A percentile compares a stretch with the other conserved stretches of the same genome.
These are phyloP conservation scores for Apiotrichum mycotoxinovorans DNA, from an alignment of 1,284 basidiomycete species.

Conservation along the genomic window DNA sequence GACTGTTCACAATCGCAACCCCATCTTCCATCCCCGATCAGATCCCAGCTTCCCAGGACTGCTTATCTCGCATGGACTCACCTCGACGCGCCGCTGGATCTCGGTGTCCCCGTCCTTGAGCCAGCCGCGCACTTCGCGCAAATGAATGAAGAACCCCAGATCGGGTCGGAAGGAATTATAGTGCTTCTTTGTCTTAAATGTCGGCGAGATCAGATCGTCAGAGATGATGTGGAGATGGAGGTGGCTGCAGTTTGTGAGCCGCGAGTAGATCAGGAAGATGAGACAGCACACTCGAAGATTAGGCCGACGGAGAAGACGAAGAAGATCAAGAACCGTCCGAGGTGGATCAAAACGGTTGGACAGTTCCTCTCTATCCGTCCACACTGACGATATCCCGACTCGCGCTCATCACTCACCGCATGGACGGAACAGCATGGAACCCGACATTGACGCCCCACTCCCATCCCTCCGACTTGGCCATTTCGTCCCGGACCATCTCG, in stretches of 20 bases:
- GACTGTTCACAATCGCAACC: too few relatives aligned
- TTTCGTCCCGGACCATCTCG: slow-evolving; percentile 70
- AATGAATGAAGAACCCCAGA: slow-evolving; percentile 77
- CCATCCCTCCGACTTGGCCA: slow-evolving; percentile 71
- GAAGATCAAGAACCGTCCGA: too few relatives aligned
- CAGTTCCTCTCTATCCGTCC: too few relatives aligned
- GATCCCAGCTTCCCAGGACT: neutral
- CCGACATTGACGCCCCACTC: slow-evolving; percentile 76
- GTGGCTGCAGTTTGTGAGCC: slow-evolving; percentile 57
- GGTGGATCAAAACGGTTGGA: too few relatives aligned
- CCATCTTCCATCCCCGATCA: neutral
- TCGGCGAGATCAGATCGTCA: slow-evolving; percentile 67
- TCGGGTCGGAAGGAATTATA: slow-evolving; percentile 90
- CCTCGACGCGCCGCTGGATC: neutral
- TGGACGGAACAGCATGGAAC: slow-evolving; percentile 74
- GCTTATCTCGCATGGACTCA: neutral
- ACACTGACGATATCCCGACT: too few relatives aligned
- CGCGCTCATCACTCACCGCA: slow-evolving; percentile 50
- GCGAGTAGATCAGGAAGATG: too few relatives aligned
- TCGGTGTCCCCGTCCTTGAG: slow-evolving; percentile 44
- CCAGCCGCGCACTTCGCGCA: slow-evolving; percentile 71
- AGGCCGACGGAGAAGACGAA: too few relatives aligned
- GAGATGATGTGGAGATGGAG: slow-evolving; percentile 85
- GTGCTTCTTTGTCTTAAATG: slow-evolving; percentile 86
- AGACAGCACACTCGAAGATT: neutral